Percentiles rank a stretch among this genome's conserved stretches.
Evolutionary conservation across 2,329 filamentous ascomycete genomes (phyloP).

Genomic region (Talaromyces sp.): DNA sequence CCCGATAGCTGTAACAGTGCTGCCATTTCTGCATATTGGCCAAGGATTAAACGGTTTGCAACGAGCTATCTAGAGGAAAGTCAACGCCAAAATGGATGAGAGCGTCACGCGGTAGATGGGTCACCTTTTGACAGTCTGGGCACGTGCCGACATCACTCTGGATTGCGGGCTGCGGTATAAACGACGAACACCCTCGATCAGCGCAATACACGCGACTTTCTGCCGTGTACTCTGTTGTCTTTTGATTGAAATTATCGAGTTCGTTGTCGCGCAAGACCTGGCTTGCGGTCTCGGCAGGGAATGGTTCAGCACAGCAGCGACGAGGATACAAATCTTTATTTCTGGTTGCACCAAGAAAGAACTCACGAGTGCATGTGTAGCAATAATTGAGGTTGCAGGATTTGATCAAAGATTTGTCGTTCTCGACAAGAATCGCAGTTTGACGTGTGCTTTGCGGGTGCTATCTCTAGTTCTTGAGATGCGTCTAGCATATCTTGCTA

Average conservation of each 20-base stretch:
- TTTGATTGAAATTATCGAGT: slow-evolving; percentile 17
- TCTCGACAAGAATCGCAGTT: neutral
- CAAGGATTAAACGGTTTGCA: slow-evolving; percentile 12
- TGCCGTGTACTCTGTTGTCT: slow-evolving; percentile 18
- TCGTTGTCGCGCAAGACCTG: slow-evolving; percentile 16
- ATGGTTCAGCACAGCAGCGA: slow-evolving; percentile 20
- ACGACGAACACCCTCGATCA: slow-evolving; percentile 21
- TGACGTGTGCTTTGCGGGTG: neutral
- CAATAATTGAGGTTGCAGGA: neutral
- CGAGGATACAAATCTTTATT: slow-evolving; percentile 22
- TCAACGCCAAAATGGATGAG: slow-evolving; percentile 20
- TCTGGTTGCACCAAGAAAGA: slow-evolving; percentile 20
- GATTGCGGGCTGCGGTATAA: slow-evolving; percentile 19
- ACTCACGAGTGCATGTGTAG: slow-evolving; percentile 13
- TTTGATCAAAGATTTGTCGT: neutral
- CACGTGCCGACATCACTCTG: slow-evolving; percentile 13
- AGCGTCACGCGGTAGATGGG: slow-evolving; percentile 19
- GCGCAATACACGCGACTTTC: slow-evolving; percentile 23
- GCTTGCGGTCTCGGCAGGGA: slow-evolving; percentile 11
- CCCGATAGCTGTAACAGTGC: neutral
- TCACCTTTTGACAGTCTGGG: slow-evolving; percentile 17
- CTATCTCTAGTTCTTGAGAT: neutral
- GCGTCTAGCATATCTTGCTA: neutral
- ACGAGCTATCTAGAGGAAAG: slow-evolving; percentile 19
- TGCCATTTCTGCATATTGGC: neutral